Evolutionary conservation across 2,329 filamentous ascomycete genomes (phyloP), one percentile per base, ranked within the genome.

Genomic region (Aspergillus ruber): DNA sequence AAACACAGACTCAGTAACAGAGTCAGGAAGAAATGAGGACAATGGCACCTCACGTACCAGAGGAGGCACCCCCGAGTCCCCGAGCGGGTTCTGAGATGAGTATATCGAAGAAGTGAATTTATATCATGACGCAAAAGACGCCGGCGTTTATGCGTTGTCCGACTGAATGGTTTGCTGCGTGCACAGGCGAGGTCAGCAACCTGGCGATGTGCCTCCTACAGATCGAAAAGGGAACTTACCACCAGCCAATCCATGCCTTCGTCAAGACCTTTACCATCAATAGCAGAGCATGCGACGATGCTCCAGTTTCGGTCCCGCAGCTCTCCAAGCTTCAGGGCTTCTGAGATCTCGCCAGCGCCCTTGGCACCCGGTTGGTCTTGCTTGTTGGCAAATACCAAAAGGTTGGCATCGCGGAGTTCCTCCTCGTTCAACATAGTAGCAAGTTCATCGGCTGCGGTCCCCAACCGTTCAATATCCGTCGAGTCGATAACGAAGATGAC

Each of bases 231-330:
- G 33, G 43, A 47, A 77, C 77, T 72, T 72, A 91, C 88, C 77
- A 94, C 90, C 66, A 98, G 76, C 93, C 93, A 98, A 71, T 98
- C 93, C 93, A 98, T 98, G 50, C 93, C 93, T 72, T 98, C 93
- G 54, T 85, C 88, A 40, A 98, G 88, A 67, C 93, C 93, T 62
- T 87, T 86, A 39, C 93, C 93, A 66, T 96, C 93, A 48, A 98
- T 91, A 12, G 93, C 93, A 56, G 88, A 95, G 71, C 93, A 98
- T 18, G 90, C 91, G 67, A 98, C 90, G 66, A 98, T 98, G 70
- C 90, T 97, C 93, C 93, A 98, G 77, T 97, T 98, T 62, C 93
- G 81, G 70, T 98, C 93, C 61, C 91, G 85, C 66, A 98, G 74
- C 70, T 96, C 90, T 46, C 89, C 90, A 57, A 98, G 73, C 61